phyloP scores from a whole-genome alignment of 768 basidiomycete genomes.

The Amanita molliuscula region DNA sequence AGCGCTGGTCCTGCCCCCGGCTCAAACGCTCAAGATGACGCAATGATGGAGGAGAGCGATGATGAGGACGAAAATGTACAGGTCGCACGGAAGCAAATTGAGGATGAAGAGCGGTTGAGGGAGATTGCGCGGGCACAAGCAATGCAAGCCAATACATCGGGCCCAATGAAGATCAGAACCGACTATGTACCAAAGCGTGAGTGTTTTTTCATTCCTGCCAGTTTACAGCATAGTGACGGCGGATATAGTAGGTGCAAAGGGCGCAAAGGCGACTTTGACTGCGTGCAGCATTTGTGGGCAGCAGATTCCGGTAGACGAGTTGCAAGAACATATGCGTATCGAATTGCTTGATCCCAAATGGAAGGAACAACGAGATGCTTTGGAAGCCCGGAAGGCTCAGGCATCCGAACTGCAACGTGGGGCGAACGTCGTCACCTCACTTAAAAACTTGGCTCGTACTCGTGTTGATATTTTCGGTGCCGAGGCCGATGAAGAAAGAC shows the following conservation, averaged over 20 bases:
- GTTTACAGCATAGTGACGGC: slow-evolving; percentile 4
- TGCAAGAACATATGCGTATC: slow-evolving; percentile 97
- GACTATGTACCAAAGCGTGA: slow-evolving; percentile 92
- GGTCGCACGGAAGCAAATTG: slow-evolving; percentile 48
- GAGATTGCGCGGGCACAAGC: slow-evolving; percentile 72
- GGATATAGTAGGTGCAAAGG: slow-evolving; percentile 51
- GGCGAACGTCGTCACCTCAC: slow-evolving; percentile 88
- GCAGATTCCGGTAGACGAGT: slow-evolving; percentile 89
- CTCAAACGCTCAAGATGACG: slow-evolving; percentile 32
- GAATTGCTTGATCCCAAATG: slow-evolving; percentile 95
- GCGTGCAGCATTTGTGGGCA: slow-evolving; percentile 94
- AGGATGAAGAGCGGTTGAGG: slow-evolving; percentile 59
- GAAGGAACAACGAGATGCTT: slow-evolving; percentile 87
- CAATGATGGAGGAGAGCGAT: slow-evolving; percentile 82
- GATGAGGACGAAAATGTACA: slow-evolving; percentile 64
- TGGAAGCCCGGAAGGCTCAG: slow-evolving; percentile 86
- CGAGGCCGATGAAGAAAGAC: slow-evolving; percentile 83
- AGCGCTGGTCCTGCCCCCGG: slow-evolving; percentile 36
- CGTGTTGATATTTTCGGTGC: slow-evolving; percentile 97
- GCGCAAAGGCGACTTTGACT: slow-evolving; percentile 60
- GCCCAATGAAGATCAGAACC: slow-evolving; percentile 89
- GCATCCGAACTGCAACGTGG: slow-evolving; percentile 82
- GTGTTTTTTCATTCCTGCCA: slow-evolving; percentile 18
- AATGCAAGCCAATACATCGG: slow-evolving; percentile 60
- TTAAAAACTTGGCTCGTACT: slow-evolving; percentile 88